phyloP scores from a whole-genome alignment of 129 eudicot genomes.

The Helianthus annuus region DNA sequence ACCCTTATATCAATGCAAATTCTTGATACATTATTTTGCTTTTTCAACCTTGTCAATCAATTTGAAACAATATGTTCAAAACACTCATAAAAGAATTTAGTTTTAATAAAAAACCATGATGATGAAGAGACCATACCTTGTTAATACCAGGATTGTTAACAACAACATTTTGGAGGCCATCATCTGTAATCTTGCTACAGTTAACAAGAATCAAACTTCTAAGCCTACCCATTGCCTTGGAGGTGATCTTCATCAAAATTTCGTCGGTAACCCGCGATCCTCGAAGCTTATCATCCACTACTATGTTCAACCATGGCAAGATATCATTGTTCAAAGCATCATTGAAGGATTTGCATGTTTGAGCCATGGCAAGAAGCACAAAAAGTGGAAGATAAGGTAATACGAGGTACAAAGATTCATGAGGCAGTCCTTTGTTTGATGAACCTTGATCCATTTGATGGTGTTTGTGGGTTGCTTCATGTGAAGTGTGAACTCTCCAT shows the following conservation, averaged over 20 bases:
- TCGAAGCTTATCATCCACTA: conserved; percentile 49
- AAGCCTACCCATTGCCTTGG: conserved; percentile 61
- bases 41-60: background rate
- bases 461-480: conserved; percentile 29
- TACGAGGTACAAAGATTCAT: conserved; percentile 65
- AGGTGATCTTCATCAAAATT: conserved; percentile 44
- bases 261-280: conserved; percentile 39
- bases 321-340: conserved; percentile 58
- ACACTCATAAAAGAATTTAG: background rate
- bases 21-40: too few relatives aligned
- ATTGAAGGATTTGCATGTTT: conserved; percentile 65
- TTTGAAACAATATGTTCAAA: background rate
- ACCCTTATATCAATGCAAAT: too few relatives aligned
- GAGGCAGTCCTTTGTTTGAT: conserved; percentile 43
- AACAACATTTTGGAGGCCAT: conserved; percentile 52
- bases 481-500: conserved; percentile 32
- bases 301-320: conserved; percentile 64
- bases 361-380: conserved; percentile 64
- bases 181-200: conserved; percentile 63
- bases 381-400: conserved; percentile 68
- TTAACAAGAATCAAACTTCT: conserved; percentile 52
- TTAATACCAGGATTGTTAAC: conserved; percentile 48
- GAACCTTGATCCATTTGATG: conserved; percentile 16
- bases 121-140: conserved; percentile 46
- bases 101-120: background rate